Evolutionary conservation across 768 basidiomycete genomes (phyloP).

Genomic region (Leccinum variicolor): DNA sequence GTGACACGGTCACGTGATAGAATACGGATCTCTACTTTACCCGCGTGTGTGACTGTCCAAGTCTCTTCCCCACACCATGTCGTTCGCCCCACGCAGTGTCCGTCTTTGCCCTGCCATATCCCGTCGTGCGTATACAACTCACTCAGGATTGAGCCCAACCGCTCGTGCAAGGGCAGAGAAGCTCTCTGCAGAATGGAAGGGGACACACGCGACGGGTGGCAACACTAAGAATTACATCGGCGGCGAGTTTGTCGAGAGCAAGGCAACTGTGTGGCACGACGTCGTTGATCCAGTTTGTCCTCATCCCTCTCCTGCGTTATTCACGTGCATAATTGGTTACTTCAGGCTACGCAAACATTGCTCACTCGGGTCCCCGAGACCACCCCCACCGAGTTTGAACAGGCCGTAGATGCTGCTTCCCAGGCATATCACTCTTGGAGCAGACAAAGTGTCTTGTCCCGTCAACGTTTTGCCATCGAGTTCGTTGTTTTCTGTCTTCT

Average conservation of each 20-base stretch:
- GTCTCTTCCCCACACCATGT: conserved; percentile 19
- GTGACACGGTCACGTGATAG: conserved; percentile 22
- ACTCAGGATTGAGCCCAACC: conserved; percentile 47
- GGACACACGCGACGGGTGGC: conserved; percentile 82
- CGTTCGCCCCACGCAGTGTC: conserved; percentile 12
- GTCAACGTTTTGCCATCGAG: conserved; percentile 90
- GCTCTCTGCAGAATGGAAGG: conserved; percentile 77
- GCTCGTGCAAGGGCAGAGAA: conserved; percentile 64
- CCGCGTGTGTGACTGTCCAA: neutral
- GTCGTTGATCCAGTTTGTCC: conserved; percentile 80
- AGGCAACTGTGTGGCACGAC: conserved; percentile 76
- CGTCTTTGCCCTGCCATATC: conserved; percentile 12
- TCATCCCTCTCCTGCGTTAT: neutral
- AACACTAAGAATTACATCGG: conserved; percentile 90
- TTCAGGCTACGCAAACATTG: conserved; percentile 84
- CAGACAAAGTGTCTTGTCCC: conserved; percentile 73
- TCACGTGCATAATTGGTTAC: neutral
- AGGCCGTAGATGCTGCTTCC: conserved; percentile 80
- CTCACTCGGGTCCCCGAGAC: conserved; percentile 91
- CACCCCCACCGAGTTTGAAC: conserved; percentile 72
- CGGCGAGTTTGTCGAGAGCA: conserved; percentile 86
- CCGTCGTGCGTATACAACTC: conserved; percentile 43
- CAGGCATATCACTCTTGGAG: conserved; percentile 90
- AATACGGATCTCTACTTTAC: neutral
- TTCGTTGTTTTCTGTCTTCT: conserved; percentile 38